Percentiles rank a stretch among this genome's conserved stretches.
Conservation (phyloP, 768 basidiomycete species). For the Suillus variegatus region DNA sequence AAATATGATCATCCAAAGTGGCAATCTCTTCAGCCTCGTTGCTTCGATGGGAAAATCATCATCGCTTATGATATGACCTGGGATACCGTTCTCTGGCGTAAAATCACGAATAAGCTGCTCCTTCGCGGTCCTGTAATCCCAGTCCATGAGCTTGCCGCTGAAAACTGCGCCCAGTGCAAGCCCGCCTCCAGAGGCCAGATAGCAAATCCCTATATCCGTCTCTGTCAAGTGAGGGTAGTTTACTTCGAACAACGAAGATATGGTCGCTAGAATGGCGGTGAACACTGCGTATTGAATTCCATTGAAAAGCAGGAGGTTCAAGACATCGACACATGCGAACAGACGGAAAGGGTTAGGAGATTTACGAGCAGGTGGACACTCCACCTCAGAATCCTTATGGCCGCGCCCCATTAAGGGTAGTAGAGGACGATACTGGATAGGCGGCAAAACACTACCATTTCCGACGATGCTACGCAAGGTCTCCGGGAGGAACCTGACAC, state of each 20-base stretch:
- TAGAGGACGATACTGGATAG: slow-evolving; percentile 12
- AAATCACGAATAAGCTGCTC: slow-evolving; percentile 3
- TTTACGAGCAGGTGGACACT: slow-evolving; percentile 14
- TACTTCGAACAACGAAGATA: slow-evolving; percentile 48
- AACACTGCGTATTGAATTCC: slow-evolving; percentile 55
- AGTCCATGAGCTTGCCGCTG: slow-evolving; percentile 61
- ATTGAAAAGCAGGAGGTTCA: slow-evolving; percentile 44
- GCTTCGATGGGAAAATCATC: slow-evolving; percentile 55
- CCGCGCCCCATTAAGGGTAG: slow-evolving; percentile 13
- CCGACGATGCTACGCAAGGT: slow-evolving; percentile 16
- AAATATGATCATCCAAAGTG: slow-evolving; percentile 39
- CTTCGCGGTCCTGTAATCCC: slow-evolving; percentile 51
- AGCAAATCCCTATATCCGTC: slow-evolving; percentile 67
- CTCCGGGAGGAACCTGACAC: slow-evolving; percentile 22
- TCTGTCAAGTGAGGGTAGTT: slow-evolving; percentile 46
- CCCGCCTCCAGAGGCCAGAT: slow-evolving; percentile 70
- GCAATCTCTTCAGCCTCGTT: slow-evolving; percentile 51
- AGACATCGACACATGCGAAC: slow-evolving; percentile 35
- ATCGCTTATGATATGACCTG: slow-evolving; percentile 24
- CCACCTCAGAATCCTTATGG: not conserved
- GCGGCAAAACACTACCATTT: slow-evolving; percentile 13
- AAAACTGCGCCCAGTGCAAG: slow-evolving; percentile 56
- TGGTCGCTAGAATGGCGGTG: slow-evolving; percentile 40
- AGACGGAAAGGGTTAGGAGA: slow-evolving; percentile 35
- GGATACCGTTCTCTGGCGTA: slow-evolving; percentile 19